These are phyloP conservation scores for Aegle marmelos DNA, from an alignment of 345 rosid genomes.

Conservation along the genomic window DNA sequence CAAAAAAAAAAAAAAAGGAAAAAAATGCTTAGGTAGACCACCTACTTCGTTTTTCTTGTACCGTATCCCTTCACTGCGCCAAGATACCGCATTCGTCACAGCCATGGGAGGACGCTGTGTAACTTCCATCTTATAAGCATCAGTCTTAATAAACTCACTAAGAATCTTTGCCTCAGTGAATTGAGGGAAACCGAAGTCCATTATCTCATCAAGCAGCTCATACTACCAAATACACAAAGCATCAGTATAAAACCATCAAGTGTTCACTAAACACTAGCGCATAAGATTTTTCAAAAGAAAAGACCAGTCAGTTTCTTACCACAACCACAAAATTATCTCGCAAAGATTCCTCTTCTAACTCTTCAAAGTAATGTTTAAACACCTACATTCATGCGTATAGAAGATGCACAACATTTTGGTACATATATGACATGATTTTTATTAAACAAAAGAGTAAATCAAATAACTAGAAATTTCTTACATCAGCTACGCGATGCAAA, in stretches of 20 bases:
- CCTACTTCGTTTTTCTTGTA: slow-evolving; percentile 74
- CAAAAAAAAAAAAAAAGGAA: background rate
- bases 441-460: background rate
- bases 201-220: slow-evolving; percentile 84
- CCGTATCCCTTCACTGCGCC: slow-evolving; percentile 81
- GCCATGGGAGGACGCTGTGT: slow-evolving; percentile 89
- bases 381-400: slow-evolving; percentile 32
- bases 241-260: slow-evolving; percentile 4
- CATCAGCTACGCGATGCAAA: slow-evolving; percentile 64
- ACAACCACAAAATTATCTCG: slow-evolving; percentile 84
- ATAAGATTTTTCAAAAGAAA: background rate
- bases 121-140: slow-evolving; percentile 83
- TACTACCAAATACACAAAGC: slow-evolving; percentile 43
- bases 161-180: slow-evolving; percentile 78
- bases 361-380: slow-evolving; percentile 80
- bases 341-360: slow-evolving; percentile 72
- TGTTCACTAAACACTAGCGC: background rate
- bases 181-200: slow-evolving; percentile 88
- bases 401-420: background rate
- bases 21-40: slow-evolving; percentile 4
- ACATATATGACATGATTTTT: background rate
- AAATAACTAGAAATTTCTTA: slow-evolving; percentile 25
- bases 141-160: slow-evolving; percentile 80
- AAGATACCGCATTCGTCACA: slow-evolving; percentile 82
- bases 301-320: slow-evolving; percentile 33